Evolutionary conservation across 495 filamentous ascomycete genomes (phyloP), one percentile per base, ranked within the genome.

Genomic region (Penicillium lividum): DNA sequence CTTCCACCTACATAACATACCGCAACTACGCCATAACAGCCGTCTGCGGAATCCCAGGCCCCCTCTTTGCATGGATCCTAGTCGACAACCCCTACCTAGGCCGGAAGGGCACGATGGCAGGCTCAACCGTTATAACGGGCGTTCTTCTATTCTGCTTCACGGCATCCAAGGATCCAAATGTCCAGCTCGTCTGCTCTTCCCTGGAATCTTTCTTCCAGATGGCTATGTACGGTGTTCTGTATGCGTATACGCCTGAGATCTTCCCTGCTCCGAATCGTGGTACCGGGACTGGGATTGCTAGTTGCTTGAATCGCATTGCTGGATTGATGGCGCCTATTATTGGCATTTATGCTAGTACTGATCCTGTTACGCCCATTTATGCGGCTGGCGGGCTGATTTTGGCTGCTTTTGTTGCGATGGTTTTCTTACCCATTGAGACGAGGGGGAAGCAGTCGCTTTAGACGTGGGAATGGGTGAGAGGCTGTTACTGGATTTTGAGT

Each of bases 201-300:
- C 57, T 82, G 13, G 73, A 81, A 42, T 75, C 80, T 11, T 81
- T 83, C 65, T 79, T 82, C 70, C 76, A 84, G 66, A 80, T 81
- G 56, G 74, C 78, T 57, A 82, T 79, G 74, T 80, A 83, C 52
- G 81, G 79, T 15, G 80, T 84, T 1, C 54, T 86, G 4, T 82
- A 82, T 53, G 76, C 77, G 13, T 82, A 82, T 61, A 85, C 83
- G 0, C 80, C 82, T 1, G 83, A 85, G 54, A 73, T 84, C 3
- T 80, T 85, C 65, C 80, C 83, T 1, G 76, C 81, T 10, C 78
- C 79, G 1, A 77, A 82, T 54, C 71, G 83, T 15, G 83, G 82
- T 6, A 82, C 79, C 3, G 83, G 81, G 4, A 76, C 77, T 13
- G 83, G 81, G 8, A 77, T 84, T 29, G 74, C 77, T n/a, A 78